Evolutionary conservation across 1,284 basidiomycete species (phyloP).

Genomic region (Sutorius eximius): DNA sequence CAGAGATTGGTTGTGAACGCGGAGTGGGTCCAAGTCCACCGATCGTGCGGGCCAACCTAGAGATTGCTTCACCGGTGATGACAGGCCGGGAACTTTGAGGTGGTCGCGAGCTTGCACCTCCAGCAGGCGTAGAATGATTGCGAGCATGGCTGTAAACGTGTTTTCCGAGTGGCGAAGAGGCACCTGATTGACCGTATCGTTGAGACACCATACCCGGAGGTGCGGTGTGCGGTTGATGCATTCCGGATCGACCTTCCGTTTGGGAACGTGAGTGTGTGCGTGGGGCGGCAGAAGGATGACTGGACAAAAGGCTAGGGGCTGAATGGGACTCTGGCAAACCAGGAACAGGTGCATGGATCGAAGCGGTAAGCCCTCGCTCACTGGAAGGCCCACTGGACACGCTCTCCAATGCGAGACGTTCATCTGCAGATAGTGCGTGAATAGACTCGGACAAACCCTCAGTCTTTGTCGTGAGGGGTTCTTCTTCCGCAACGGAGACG

Average conservation of each 20-base stretch:
- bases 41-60: slow-evolving; percentile 60
- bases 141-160: slow-evolving; percentile 45
- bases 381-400: slow-evolving; percentile 18
- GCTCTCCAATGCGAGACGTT: slow-evolving; percentile 16
- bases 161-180: slow-evolving; percentile 41
- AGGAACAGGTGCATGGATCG: slow-evolving; percentile 50
- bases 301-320: slow-evolving; percentile 22
- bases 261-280: slow-evolving; percentile 50
- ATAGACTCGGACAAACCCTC: slow-evolving; percentile 32
- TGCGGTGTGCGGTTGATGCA: slow-evolving; percentile 28
- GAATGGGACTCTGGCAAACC: slow-evolving; percentile 33
- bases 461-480: slow-evolving; percentile 9
- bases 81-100: slow-evolving; percentile 58
- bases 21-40: slow-evolving; percentile 37
- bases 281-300: slow-evolving; percentile 8
- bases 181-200: slow-evolving; percentile 41
- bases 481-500: slow-evolving; percentile 9
- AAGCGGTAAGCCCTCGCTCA: slow-evolving; percentile 37
- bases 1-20: slow-evolving; percentile 30
- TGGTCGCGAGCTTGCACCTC: slow-evolving; percentile 38
- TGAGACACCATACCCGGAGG: slow-evolving; percentile 25
- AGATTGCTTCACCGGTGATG: slow-evolving; percentile 66
- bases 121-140: slow-evolving; percentile 60
- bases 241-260: slow-evolving; percentile 45
- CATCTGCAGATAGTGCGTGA: slow-evolving; percentile 22